Conservation (phyloP, 2,329 filamentous ascomycete species). For the Monosporascus ibericus region DNA sequence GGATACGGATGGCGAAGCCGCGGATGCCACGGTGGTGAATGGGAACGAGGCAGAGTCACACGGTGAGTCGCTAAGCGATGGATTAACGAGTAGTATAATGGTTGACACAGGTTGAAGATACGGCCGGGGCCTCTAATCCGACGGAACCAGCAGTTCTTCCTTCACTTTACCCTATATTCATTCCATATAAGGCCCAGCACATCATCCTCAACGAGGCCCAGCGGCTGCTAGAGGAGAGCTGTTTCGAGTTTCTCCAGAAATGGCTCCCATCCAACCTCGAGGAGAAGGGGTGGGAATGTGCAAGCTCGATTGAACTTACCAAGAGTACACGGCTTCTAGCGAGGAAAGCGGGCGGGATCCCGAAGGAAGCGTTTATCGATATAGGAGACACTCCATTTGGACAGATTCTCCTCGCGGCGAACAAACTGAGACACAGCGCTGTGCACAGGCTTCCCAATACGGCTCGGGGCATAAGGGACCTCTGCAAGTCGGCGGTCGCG, state of each 20-base stretch:
- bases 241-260: constrained; percentile 30
- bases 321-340: constrained; percentile 24
- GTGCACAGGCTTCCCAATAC: constrained; percentile 26
- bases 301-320: constrained; percentile 31
- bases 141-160: constrained; percentile 5
- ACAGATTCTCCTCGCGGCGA: constrained; percentile 18
- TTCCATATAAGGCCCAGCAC: constrained; percentile 31
- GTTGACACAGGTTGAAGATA: too few species aligned
- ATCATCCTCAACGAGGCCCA: constrained; percentile 29
- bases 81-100: not conserved
- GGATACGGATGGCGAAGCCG: constrained; percentile 5
- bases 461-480: constrained; percentile 18
- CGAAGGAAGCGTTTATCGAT: constrained; percentile 14
- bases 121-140: too few species aligned
- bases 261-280: constrained; percentile 25
- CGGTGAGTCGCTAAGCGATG: not conserved
- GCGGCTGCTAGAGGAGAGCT: constrained; percentile 30
- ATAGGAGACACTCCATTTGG: constrained; percentile 8
- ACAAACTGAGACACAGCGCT: constrained; percentile 24
- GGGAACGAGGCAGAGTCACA: not conserved
- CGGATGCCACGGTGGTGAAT: not conserved
- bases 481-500: constrained; percentile 21
- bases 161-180: constrained; percentile 24
- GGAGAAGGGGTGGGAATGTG: constrained; percentile 25
- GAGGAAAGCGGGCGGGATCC: constrained; percentile 16